Evolutionary conservation across 1,139 yeast genomes (phyloP).

Genomic region (Yamadazyma mexicana): DNA sequence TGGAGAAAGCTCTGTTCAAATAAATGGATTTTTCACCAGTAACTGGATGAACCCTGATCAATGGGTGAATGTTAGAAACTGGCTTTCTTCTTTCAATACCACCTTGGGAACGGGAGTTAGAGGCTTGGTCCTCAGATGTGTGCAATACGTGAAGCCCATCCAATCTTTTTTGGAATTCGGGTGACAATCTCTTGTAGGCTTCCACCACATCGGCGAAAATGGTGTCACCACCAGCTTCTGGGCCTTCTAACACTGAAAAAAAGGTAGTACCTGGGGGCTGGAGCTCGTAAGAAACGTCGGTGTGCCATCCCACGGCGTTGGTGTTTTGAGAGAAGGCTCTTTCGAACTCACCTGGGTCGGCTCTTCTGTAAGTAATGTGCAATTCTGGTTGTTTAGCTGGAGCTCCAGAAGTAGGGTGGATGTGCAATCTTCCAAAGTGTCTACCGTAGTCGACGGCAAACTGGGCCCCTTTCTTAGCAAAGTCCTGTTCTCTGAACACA

Average conservation of each 20-base stretch:
- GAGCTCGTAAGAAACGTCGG: constrained; percentile 63
- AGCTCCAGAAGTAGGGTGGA: constrained; percentile 69
- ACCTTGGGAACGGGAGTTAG: constrained; percentile 39
- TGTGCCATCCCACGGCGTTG: constrained; percentile 51
- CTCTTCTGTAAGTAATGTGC: constrained; percentile 57
- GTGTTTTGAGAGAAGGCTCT: constrained; percentile 35
- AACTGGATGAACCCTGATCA: constrained; percentile 59
- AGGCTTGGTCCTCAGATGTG: constrained; percentile 67
- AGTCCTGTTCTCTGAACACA: constrained; percentile 63
- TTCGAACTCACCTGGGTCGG: constrained; percentile 31
- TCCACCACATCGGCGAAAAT: constrained; percentile 58
- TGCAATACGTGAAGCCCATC: constrained; percentile 59
- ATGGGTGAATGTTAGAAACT: constrained; percentile 51
- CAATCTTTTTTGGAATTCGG: constrained; percentile 52
- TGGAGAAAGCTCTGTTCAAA: constrained; percentile 55
- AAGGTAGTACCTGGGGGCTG: constrained; percentile 67
- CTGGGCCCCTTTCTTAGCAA: constrained; percentile 52
- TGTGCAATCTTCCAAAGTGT: constrained; percentile 65
- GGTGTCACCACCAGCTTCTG: constrained; percentile 69
- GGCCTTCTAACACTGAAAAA: constrained; percentile 56
- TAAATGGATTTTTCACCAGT: constrained; percentile 52
- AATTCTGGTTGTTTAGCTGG: constrained; percentile 57
- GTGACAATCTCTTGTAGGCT: constrained; percentile 62
- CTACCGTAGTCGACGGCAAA: constrained; percentile 51
- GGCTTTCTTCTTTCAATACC: constrained; percentile 46